Conservation (phyloP, 345 rosid species). For the Conringia planisiliqua region DNA sequence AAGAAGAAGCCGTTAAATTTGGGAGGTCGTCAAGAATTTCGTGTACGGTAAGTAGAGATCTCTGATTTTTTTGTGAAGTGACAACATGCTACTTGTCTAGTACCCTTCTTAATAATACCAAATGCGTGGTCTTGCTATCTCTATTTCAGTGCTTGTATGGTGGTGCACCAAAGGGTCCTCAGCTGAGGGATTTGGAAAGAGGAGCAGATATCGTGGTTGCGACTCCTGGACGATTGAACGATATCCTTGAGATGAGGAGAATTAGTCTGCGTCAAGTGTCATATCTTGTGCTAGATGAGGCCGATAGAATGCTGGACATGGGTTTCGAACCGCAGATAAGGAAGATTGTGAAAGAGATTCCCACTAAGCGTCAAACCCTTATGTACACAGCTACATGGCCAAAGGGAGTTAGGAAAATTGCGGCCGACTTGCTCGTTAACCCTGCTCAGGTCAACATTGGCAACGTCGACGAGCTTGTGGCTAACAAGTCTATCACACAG, state of each 20-base stretch:
- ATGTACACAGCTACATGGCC: slow-evolving; percentile 99
- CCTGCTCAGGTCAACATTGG: slow-evolving; percentile 98
- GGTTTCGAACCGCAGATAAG: slow-evolving; percentile 98
- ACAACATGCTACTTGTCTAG: not conserved
- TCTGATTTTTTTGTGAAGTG: not conserved
- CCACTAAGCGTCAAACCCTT: slow-evolving; percentile 90
- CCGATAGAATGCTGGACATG: slow-evolving; percentile 99
- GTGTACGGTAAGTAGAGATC: slow-evolving; percentile 59
- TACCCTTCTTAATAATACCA: not conserved
- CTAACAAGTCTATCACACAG: slow-evolving; percentile 98
- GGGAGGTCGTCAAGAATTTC: slow-evolving; percentile 85
- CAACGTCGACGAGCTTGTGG: slow-evolving; percentile 95
- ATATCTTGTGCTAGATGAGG: slow-evolving; percentile 95
- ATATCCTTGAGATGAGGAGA: slow-evolving; percentile 94
- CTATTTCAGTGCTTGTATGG: slow-evolving; percentile 80
- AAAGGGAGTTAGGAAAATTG: slow-evolving; percentile 93
- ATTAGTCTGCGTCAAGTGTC: slow-evolving; percentile 83
- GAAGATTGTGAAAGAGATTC: slow-evolving; percentile 92
- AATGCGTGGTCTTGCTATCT: slow-evolving; percentile 6
- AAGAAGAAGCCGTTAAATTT: slow-evolving; percentile 88
- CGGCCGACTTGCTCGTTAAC: slow-evolving; percentile 86
- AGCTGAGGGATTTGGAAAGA: slow-evolving; percentile 82
- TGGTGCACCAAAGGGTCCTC: slow-evolving; percentile 98
- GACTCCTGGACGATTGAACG: slow-evolving; percentile 97
- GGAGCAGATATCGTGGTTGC: slow-evolving; percentile 97